Conservation (phyloP, 2,329 filamentous ascomycete species). For the Epicoccum nigrum region DNA sequence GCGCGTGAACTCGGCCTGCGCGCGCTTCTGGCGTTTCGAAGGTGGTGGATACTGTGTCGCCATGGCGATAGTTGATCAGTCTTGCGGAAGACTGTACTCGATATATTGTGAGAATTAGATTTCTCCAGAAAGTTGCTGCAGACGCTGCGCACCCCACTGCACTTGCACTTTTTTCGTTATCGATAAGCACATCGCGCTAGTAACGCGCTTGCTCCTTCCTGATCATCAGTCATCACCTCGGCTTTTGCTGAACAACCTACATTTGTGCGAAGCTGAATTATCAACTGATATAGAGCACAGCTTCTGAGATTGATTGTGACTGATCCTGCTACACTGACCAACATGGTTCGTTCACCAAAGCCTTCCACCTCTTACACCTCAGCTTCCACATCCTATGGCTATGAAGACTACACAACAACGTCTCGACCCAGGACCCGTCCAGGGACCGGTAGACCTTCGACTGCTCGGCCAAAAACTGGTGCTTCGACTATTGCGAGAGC, state of each 20-base stretch:
- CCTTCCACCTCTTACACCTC: slow-evolving; percentile 42
- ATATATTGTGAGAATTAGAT: background rate
- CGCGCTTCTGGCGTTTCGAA: slow-evolving; percentile 84
- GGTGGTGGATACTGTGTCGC: slow-evolving; percentile 82
- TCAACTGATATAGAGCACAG: slow-evolving; percentile 2
- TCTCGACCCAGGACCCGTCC: slow-evolving; percentile 43
- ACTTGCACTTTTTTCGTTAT: slow-evolving; percentile 19
- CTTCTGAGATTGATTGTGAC: slow-evolving; percentile 21
- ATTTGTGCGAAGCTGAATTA: background rate
- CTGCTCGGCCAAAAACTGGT: slow-evolving; percentile 59
- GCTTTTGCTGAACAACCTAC: background rate
- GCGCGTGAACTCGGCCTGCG: slow-evolving; percentile 71
- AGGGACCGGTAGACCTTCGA: slow-evolving; percentile 49
- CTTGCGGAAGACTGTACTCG: background rate
- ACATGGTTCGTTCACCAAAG: slow-evolving; percentile 34
- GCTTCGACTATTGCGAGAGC: slow-evolving; percentile 64
- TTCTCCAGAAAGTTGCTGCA: slow-evolving; percentile 8
- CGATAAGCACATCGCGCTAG: slow-evolving; percentile 21
- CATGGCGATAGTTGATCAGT: slow-evolving; percentile 58
- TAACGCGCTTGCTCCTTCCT: slow-evolving; percentile 23
- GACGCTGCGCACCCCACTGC: slow-evolving; percentile 8
- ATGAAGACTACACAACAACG: slow-evolving; percentile 46
- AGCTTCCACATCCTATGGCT: slow-evolving; percentile 41
- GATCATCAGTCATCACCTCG: background rate
- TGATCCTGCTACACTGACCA: slow-evolving; percentile 31